Evolutionary conservation across 139 green algal species (phyloP).

Genomic region (Ettlia oleoabundans): DNA sequence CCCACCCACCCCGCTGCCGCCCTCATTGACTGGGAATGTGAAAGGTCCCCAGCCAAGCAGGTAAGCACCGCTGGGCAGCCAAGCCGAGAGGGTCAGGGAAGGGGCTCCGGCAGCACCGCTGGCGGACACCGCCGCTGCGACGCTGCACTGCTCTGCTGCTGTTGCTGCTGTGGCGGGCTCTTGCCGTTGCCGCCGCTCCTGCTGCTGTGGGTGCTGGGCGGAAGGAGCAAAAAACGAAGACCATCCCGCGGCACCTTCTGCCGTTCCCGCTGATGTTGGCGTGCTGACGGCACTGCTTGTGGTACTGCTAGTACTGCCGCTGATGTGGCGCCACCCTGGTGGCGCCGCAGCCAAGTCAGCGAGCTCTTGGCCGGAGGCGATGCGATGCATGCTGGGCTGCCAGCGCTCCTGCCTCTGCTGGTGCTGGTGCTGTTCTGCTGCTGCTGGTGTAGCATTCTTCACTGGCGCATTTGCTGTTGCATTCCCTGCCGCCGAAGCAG

Average conservation of each 20-base stretch:
- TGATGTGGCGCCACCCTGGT: not conserved
- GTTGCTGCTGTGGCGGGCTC: not conserved
- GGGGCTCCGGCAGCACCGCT: not conserved
- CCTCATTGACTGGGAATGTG: too few species aligned
- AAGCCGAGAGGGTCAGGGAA: not conserved
- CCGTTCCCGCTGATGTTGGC: too few species aligned
- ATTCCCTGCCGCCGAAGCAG: too few species aligned
- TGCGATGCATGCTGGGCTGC: conserved; percentile 34
- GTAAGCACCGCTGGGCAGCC: not conserved
- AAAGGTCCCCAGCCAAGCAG: not conserved
- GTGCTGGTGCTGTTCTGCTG: not conserved
- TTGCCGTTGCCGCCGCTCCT: too few species aligned
- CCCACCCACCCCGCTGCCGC: too few species aligned
- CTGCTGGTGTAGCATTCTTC: not conserved
- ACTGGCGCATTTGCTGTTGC: too few species aligned
- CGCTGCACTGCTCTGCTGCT: not conserved
- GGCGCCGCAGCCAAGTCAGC: conserved; percentile 9
- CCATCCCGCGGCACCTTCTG: too few species aligned
- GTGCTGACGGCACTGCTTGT: not conserved
- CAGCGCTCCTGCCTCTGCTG: not conserved
- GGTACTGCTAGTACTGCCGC: too few species aligned
- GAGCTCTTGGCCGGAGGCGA: conserved; percentile 33
- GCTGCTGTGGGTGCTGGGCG: too few species aligned
- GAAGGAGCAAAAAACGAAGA: too few species aligned
- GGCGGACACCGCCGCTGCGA: not conserved